A percentile compares a stretch with the other conserved stretches of the same genome.
Evolutionary conservation across 495 filamentous ascomycete species (phyloP).

Genomic region (Podospora pseudocomata): DNA sequence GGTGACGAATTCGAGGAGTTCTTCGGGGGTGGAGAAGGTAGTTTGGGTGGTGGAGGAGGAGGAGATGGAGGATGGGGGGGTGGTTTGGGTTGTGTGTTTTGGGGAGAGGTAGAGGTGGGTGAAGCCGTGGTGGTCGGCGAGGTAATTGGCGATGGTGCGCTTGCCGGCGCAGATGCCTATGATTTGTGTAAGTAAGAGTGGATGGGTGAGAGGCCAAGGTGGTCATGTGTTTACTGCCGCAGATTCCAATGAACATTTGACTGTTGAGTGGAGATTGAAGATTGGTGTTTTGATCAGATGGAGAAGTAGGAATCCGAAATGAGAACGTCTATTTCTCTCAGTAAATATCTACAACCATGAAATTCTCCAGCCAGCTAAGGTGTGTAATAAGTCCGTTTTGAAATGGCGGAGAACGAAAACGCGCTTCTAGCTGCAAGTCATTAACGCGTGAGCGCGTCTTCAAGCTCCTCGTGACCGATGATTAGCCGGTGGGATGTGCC

Average conservation of each 20-base stretch:
- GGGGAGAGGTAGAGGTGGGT: slow-evolving; percentile 42
- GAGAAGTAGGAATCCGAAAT: neutral
- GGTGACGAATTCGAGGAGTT: slow-evolving; percentile 79
- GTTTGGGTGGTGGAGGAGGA: slow-evolving; percentile 21
- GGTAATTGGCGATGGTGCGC: slow-evolving; percentile 75
- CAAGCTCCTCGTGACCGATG: slow-evolving; percentile 5
- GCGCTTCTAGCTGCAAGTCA: slow-evolving; percentile 22
- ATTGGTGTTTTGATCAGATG: neutral
- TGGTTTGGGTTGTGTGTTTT: neutral
- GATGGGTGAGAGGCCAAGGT: slow-evolving; percentile 6
- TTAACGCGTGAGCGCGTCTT: slow-evolving; percentile 19
- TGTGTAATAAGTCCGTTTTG: neutral
- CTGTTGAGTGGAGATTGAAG: neutral
- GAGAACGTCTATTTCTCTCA: neutral
- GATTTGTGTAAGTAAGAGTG: slow-evolving; percentile 18
- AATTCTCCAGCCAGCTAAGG: neutral
- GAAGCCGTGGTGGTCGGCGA: slow-evolving; percentile 75
- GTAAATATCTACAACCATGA: neutral
- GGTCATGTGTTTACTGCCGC: slow-evolving; percentile 62
- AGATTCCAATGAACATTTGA: slow-evolving; percentile 86
- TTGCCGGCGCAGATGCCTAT: slow-evolving; percentile 89
- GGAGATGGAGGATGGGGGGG: neutral
- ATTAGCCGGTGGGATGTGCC: slow-evolving; percentile 19
- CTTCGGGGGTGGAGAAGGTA: slow-evolving; percentile 56
- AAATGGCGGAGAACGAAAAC: slow-evolving; percentile 8